Evolutionary conservation across 2,329 filamentous ascomycete genomes (phyloP).

Genomic region (Neospermospora avenae): DNA sequence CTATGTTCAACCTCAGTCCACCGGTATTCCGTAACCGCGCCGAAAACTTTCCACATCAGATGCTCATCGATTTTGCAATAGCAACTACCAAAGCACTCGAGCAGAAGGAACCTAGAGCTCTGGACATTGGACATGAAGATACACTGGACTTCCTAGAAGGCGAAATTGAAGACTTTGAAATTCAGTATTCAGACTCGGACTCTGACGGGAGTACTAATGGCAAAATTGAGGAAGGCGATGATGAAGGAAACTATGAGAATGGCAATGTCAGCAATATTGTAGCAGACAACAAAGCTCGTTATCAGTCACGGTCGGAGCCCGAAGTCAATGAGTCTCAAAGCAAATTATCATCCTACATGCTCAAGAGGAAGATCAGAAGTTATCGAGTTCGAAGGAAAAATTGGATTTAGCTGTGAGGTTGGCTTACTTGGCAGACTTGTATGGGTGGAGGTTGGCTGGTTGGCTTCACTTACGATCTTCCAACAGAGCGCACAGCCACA

Average conservation of each 20-base stretch:
- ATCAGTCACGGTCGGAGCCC: neutral
- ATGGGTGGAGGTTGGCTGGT: too few species aligned
- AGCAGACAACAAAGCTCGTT: neutral
- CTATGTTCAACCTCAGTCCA: neutral
- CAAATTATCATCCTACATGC: neutral
- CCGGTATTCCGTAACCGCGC: neutral
- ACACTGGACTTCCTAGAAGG: neutral
- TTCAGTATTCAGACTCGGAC: neutral
- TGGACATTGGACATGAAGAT: neutral
- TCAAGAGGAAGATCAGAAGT: neutral
- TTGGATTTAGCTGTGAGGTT: too few species aligned
- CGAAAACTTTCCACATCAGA: neutral
- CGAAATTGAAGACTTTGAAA: neutral
- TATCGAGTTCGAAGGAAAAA: neutral
- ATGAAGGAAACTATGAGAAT: neutral
- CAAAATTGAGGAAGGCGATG: neutral
- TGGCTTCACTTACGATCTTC: too few species aligned
- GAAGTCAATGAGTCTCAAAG: neutral
- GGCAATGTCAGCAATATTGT: neutral
- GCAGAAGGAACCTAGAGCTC: neutral
- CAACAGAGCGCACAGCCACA: neutral
- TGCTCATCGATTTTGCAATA: slow-evolving; percentile 4
- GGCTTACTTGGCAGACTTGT: too few species aligned
- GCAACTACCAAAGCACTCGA: neutral
- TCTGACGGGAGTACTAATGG: neutral